Evolutionary conservation across 2,329 filamentous ascomycete genomes (phyloP), one percentile per base, ranked within the genome.

Genomic region (Talaromyces rugulosus): DNA sequence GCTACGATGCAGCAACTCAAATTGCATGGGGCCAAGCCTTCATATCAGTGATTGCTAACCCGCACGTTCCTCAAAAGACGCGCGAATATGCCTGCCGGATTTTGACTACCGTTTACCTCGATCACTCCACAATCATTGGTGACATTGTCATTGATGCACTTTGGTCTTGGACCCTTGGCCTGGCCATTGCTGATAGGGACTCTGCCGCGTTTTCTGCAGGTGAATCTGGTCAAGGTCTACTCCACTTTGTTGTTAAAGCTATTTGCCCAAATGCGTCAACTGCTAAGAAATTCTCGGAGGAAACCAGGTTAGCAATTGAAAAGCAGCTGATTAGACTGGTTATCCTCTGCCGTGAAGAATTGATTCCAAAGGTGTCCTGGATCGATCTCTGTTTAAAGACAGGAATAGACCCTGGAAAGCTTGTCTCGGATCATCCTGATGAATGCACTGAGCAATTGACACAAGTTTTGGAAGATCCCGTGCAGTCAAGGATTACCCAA

Each of bases 371-470:
- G 63, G 83, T 87, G 23, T 90, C 85, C 64, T 99, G 96, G 96
- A 98, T 99, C 70, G 89, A 95, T 50, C 78, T 92, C 3, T 96
- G 91, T 70, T 82, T 98, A 60, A 87, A 87, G 63, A 88, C 90
- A 66, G 89, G 88, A 12, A 80, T 92, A 12, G 95, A 99, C 74
- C 95, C 95, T 5, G 94, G 93, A 18, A 80, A 85, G 27, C 82
- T 99, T 61, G 91, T 89, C 2, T 81, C 82, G 61, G 84, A 86
- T 59, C 81, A 88, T 60, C 80, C 89, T 31, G 80, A 86, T 52
- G 76, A 82, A 9, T 85, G 95, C 64, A 80, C 98, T 56, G 76
- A 84, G 34, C 86, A 93, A 70, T 86, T 97, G 62, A 78, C 83
- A 52, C 71, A 76, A 31, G 75, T 80, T 56, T 82, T 82, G 61